Base-by-base conservation (phyloP, 805 yeast genomes). In the Saccharomycopsis selenospora region DNA sequence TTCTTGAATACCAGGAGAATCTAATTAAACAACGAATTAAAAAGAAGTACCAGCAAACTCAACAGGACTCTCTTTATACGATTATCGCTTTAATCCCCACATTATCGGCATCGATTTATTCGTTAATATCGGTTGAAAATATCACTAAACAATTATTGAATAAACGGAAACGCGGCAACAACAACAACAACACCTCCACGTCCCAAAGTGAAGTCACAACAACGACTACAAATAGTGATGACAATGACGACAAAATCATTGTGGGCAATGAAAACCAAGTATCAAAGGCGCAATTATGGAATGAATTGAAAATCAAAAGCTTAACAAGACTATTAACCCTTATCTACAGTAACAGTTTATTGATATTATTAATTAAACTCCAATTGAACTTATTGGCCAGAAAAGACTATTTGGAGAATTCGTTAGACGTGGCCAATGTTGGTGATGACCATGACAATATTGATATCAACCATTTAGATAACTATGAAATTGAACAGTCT, bases 321-420 rank as follows among this genome's bases (percentile, higher is more conserved):
- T 62, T 91, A 26, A 75, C 93, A 2, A 73, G 96, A 53, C 72
- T 85, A 30, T 64, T 91, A 41, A 78, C 95, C 1, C 68, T 85
- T 45, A 65, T 84, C 13, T 89, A 89, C 62, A 68, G 85, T 2
- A 72, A 78, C 40, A 75, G 90, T 0, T 70, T 87, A 30, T 67
- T 91, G 26, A 73, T 86, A n/a, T 69, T 91, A 30, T 75, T 91
- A 52, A 81, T 95, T 3, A 77, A 95, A 57, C 68, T 91, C 54
- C 98, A 91, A 65, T 71, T 91, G 59, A 93, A 93, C 61, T 80
- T 91, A 22, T 69, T 91, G 40, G 95, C 97, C 3, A 77, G 98
- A 63, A 76, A 84, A 59, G 85, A 89, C 46, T 91, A 91, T 60
- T 68, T 91, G 44, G 85, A 82, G 57, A 79, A 85, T 41, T 90